These are phyloP conservation scores for Adenanthera pavonina DNA, from an alignment of 306 rosid species.

Conservation along the genomic window DNA sequence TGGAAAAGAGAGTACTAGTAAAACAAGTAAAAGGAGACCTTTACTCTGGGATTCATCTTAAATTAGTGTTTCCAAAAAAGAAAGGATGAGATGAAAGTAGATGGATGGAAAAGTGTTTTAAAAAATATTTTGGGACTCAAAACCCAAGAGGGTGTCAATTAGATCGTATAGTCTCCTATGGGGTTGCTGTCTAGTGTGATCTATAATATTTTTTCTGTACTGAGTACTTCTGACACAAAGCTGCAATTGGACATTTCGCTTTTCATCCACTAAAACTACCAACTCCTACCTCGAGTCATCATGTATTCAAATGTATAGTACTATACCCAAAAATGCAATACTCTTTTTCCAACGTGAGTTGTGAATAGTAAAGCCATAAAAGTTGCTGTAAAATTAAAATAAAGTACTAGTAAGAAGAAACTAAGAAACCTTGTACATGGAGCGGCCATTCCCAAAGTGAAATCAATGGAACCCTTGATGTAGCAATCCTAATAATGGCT, in stretches of 20 bases:
- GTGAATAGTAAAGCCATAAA: background rate
- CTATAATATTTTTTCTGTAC: background rate
- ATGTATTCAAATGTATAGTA: background rate
- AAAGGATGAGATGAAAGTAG: background rate
- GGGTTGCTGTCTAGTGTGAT: background rate
- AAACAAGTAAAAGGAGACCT: too few relatives aligned
- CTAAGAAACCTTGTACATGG: conserved; percentile 77
- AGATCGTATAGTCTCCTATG: background rate
- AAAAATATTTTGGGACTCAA: background rate
- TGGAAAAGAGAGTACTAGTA: background rate
- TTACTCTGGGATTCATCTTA: too few relatives aligned
- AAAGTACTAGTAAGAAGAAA: background rate
- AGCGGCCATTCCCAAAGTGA: conserved; percentile 91
- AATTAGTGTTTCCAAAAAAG: too few relatives aligned
- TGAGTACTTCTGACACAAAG: background rate
- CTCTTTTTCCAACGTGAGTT: background rate
- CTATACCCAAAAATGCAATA: background rate
- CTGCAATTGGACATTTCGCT: background rate
- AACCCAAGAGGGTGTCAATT: background rate
- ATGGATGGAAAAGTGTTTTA: background rate
- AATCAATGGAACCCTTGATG: conserved; percentile 87
- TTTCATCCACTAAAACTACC: background rate
- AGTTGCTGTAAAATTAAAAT: background rate
- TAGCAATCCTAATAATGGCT: conserved; percentile 92
- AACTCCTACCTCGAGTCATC: background rate